Base-by-base conservation (phyloP, 2,329 filamentous ascomycete species). In the Fusarium udum region DNA sequence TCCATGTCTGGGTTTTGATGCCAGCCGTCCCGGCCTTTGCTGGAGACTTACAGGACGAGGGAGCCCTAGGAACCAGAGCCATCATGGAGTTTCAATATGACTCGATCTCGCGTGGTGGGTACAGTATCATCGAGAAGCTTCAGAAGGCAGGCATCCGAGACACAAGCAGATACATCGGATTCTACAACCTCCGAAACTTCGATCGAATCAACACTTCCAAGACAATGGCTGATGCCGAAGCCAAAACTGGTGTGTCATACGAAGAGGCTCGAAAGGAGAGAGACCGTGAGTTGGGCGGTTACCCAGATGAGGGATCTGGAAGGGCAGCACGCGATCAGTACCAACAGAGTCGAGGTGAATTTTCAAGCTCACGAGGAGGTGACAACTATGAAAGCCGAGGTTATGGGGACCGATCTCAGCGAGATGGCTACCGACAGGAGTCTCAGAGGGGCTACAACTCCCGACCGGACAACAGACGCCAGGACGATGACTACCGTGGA, bases 31-130 rank as follows among this genome's bases (percentile, higher is more conserved):
- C 93, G 13, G 94, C 91, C 4, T 97, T 97, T 78, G 92, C 94
- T 4, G 94, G 94, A 9, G 93, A 96, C 76, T 85, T 97, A 55
- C 89, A 92, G 77, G 87, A 87, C 1, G 92, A 95, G 59, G 91
- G 89, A 28, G 91, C 92, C 14, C 85, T 95, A 3, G 92, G 92
- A 28, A 96, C 93, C 1, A 87, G 94, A 40, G 94, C 93, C 10
- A 95, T 97, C 77, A 95, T 96, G 92, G 93, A 96, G 79, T 95
- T 92, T 80, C 93, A 96, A 79, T 95, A 96, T 82, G 87, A 90
- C 78, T 92, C 90, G 58, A 96, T 96, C 83, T 92, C 90, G 81
- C 90, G 93, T 40, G 92, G 93, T 37, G 92, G 92, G 6, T 84
- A 93, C 80, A 93, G 90, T 66, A 96, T 97, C 79, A 91, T 95